Evolutionary conservation across 257 asterid species (phyloP).

Genomic region (Plectranthus barbatus): DNA sequence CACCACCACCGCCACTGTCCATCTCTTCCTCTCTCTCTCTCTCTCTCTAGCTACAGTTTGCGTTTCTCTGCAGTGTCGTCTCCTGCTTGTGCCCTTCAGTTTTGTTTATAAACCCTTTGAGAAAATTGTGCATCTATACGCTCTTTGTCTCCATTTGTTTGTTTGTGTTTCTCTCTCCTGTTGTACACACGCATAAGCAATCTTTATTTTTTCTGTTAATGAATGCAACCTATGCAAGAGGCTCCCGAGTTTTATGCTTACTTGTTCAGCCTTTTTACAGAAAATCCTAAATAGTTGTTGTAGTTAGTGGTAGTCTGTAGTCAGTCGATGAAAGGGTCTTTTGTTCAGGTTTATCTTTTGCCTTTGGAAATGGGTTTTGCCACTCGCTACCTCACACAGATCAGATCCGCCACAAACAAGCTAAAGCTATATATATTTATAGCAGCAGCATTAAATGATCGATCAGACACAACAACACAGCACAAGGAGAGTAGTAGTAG

Average conservation of each 20-base stretch:
- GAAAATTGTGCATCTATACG: neutral
- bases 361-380: conserved; percentile 22
- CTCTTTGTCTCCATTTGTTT: neutral
- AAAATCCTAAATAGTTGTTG: conserved; percentile 43
- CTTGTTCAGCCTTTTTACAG: conserved; percentile 73
- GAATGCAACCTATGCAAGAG: conserved; percentile 28
- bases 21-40: conserved; percentile 12
- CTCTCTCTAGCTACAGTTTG: neutral
- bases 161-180: conserved; percentile 7
- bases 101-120: conserved; percentile 13
- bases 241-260: conserved; percentile 93
- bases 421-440: too few species aligned
- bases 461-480: neutral
- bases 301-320: conserved; percentile 22
- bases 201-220: conserved; percentile 10
- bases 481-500: neutral
- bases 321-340: conserved; percentile 6
- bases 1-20: conserved; percentile 37
- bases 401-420: too few species aligned
- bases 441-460: too few species aligned
- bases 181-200: conserved; percentile 51
- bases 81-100: neutral
- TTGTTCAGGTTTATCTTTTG: conserved; percentile 23
- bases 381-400: neutral
- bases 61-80: too few species aligned